phyloP scores from a whole-genome alignment of 2,329 filamentous ascomycete species.

The Cladophialophora bantiana region DNA sequence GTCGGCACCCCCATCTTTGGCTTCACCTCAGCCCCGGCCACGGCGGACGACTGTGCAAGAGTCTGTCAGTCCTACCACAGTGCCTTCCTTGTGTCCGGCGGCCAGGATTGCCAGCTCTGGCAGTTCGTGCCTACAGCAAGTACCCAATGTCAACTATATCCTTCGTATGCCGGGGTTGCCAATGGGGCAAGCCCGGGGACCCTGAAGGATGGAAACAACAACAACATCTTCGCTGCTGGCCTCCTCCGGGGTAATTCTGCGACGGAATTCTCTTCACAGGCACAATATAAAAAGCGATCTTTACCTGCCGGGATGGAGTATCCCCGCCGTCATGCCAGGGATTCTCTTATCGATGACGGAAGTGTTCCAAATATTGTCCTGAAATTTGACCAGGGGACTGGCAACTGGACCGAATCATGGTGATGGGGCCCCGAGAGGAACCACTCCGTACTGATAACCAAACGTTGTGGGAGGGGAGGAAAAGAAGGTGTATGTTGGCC shows the following conservation, averaged over 20 bases:
- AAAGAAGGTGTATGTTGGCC: neutral
- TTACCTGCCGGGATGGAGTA: constrained; percentile 8
- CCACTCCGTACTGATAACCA: neutral
- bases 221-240: constrained; percentile 18
- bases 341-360: constrained; percentile 14
- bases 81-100: too few relatives aligned
- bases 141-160: neutral
- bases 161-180: neutral
- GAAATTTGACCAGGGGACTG: neutral
- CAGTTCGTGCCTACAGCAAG: constrained; percentile 7
- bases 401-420: neutral
- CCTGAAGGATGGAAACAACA: neutral
- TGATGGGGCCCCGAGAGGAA: neutral
- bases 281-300: constrained; percentile 27
- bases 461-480: neutral
- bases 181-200: neutral
- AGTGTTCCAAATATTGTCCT: neutral
- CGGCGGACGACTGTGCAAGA: constrained; percentile 29
- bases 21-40: neutral
- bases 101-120: constrained; percentile 1
- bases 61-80: constrained; percentile 16
- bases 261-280: neutral
- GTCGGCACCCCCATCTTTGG: neutral
- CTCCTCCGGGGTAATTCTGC: constrained; percentile 16
- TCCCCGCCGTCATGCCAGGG: constrained; percentile 14